Base-by-base conservation (phyloP, 805 yeast genomes). In the Schizosaccharomyces lindneri region DNA sequence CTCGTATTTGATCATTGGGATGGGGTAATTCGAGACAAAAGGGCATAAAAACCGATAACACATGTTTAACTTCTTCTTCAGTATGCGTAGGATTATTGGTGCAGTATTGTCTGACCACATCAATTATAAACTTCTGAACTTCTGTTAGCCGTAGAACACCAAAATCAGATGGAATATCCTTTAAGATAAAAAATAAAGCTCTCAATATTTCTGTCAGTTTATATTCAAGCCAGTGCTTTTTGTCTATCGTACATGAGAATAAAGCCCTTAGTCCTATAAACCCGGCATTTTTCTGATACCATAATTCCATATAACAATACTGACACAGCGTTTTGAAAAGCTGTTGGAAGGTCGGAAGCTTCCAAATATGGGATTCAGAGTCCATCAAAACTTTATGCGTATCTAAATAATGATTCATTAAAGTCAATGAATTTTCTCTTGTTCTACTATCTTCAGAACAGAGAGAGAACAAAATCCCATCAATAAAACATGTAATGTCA, bases 21-120 rank as follows among this genome's bases (percentile, higher is more conserved):
- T 93, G 88, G 51, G 95, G 93, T 63, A 93, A 77, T 69, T 93
- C 98, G 68, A 88, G 88, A 1, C 90, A 95, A 65, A 94, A 76
- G 32, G 90, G 84, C 19, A 95, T 87, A 43, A 87, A 81, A 29
- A 93, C 76, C 15, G 89, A 83, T 66, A 19, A 15, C 27, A 51
- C 2, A 24, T 19, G 24, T 19, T 39, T 51, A 27, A 17, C 4
- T 24, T 29, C 9, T 5, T 79, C 80, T 29, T 51, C 36, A 11
- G 36, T 2, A 15, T 9, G 36, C 1, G 32, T n/a, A 51, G 1
- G 6, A 21, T 21, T 21, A 24, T 19, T 7, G 7, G 32, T 51
- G 32, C 57, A 51, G 31, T 17, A 24, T 51, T 51, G 31, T 24
- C 31, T 51, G 4, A 29, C 19, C 11, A 51, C n/a, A 24, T 24